Base-by-base conservation (phyloP, 176 grass and related monocot genomes). In the Oropetium thomaeum region DNA sequence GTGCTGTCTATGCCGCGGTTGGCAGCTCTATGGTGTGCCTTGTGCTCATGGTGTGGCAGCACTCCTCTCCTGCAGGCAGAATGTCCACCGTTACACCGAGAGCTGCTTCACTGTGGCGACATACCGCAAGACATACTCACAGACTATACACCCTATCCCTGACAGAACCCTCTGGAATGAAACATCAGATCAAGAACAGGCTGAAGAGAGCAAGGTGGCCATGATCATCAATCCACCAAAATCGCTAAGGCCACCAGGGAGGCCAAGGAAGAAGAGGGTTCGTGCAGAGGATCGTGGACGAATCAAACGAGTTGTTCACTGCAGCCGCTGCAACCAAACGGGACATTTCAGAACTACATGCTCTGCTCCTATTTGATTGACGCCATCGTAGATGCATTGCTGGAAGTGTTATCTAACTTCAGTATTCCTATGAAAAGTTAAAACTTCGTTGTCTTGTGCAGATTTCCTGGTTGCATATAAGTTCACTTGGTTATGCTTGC, bases 281-380 rank as follows among this genome's bases (percentile, higher is more conserved):
- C 88, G 91, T 0, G 78, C 89, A 0, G 96, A 98, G 74, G 96
- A 98, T 54, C 78, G 60, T 10, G 96, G 87, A 4, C 72, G 91
- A 42, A 71, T 90, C 32, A 99, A 99, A 74, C 69, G 91, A 58
- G 73, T 95, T 7, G 91, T 99, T 77, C 96, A 99, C 27, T 99
- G 96, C 78, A 99, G 96, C 51, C 87, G 96, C 13, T 99, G 96
- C 82, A 95, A 99, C 81, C 91, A 99, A 74, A 99, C 89, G 19
- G 96, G 96, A 14, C 96, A 99, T 69, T 99, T 99, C 71, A 92
- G 91, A 58, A 95, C 96, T 19, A 99, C 91, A 19, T 95, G 91
- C 40, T 84, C 89, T 9, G 87, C 91, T 41, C 96, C 96, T 27
- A 92, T 99, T 77, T 99, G 66, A 83, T 37, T 27, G 9, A 48